phyloP scores from a whole-genome alignment of 805 yeast species.

The Maudiozyma pseudohumilis region DNA sequence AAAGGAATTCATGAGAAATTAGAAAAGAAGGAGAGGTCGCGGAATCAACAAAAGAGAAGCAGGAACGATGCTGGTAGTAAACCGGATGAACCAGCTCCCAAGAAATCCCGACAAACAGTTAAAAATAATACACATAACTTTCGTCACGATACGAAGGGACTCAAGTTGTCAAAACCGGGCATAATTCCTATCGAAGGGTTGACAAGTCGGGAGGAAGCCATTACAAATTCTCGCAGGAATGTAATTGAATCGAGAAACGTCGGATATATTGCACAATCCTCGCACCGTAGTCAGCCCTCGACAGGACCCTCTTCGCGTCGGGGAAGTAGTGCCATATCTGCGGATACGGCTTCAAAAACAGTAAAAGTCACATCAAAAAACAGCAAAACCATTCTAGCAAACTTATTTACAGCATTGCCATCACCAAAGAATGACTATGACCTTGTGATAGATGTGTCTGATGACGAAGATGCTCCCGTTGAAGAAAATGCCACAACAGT shows the following conservation, averaged over 20 bases:
- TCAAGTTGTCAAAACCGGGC: constrained; percentile 31
- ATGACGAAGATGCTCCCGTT: constrained; percentile 5
- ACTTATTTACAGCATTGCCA: constrained; percentile 30
- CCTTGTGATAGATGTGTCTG: constrained; percentile 28
- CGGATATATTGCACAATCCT: no score
- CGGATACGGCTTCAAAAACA: background rate
- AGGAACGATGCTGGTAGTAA: constrained; percentile 19
- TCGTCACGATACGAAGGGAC: constrained; percentile 4
- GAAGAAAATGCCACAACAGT: background rate
- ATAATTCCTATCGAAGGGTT: background rate
- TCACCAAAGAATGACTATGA: constrained; percentile 41
- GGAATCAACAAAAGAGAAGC: constrained; percentile 12
- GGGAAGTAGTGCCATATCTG: no score
- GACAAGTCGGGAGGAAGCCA: background rate
- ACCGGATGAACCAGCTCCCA: constrained; percentile 4
- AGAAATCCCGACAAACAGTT: constrained; percentile 5
- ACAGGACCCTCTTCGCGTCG: no score
- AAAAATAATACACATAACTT: constrained; percentile 9
- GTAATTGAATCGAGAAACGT: no score
- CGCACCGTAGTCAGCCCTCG: no score
- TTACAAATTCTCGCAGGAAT: no score
- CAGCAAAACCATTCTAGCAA: constrained; percentile 2
- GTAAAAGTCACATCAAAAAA: background rate
- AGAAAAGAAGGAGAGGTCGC: constrained; percentile 22
- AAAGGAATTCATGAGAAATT: constrained; percentile 34